Evolutionary conservation across 345 rosid species (phyloP).

Genomic region (Sonneratia alba): DNA sequence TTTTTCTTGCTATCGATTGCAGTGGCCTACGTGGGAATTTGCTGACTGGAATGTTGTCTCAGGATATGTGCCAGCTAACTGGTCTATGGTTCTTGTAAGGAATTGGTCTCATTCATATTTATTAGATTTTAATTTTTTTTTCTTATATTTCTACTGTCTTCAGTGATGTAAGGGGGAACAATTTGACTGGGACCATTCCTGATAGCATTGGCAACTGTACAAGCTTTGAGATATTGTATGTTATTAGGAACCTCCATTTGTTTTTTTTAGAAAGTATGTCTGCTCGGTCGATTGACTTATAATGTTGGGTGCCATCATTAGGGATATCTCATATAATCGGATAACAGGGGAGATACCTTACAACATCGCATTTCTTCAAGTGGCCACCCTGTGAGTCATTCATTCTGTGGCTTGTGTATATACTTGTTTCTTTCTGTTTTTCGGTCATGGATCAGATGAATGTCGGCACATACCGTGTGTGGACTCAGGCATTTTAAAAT

Average conservation of each 20-base stretch:
- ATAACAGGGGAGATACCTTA: conserved; percentile 85
- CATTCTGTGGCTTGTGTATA: neutral
- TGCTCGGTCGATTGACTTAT: neutral
- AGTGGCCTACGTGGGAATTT: conserved; percentile 81
- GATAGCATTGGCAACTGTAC: conserved; percentile 95
- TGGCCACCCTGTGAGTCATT: conserved; percentile 75
- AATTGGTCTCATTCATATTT: neutral
- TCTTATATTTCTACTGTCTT: neutral
- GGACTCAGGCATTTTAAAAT: neutral
- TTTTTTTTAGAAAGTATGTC: neutral
- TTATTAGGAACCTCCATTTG: neutral
- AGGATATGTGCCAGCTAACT: conserved; percentile 87
- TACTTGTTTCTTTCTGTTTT: neutral
- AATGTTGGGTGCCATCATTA: conserved; percentile 7
- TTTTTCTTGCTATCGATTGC: conserved; percentile 2
- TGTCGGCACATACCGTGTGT: neutral
- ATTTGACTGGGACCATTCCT: conserved; percentile 70
- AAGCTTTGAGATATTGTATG: conserved; percentile 87
- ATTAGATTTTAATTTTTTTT: neutral
- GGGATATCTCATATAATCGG: conserved; percentile 88
- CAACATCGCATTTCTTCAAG: conserved; percentile 92
- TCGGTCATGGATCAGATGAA: neutral
- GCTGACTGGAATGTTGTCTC: conserved; percentile 70
- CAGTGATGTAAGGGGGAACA: conserved; percentile 96
- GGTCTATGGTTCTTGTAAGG: conserved; percentile 98